Conservation (phyloP, 2,329 filamentous ascomycete species). For the Hypoxylon sp. region DNA sequence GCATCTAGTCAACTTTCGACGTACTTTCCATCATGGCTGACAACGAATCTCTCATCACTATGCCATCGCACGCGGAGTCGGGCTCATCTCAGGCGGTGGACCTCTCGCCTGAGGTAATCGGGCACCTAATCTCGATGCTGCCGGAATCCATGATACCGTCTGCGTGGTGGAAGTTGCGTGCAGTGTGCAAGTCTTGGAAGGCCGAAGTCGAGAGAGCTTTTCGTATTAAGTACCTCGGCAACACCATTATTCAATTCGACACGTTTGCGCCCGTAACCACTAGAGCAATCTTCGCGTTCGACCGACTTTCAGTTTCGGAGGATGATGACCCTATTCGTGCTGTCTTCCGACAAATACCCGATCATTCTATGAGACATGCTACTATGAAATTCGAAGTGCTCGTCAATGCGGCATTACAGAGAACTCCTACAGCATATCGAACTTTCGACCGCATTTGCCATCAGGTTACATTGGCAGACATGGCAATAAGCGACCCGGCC, state of each 20-base stretch:
- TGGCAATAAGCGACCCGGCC: constrained; percentile 1
- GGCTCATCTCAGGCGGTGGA: too few relatives aligned
- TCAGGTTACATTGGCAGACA: not conserved
- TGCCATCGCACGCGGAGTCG: not conserved
- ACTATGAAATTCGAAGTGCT: too few relatives aligned
- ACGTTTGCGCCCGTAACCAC: too few relatives aligned
- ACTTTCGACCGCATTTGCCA: not conserved
- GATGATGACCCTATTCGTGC: not conserved
- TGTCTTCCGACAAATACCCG: too few relatives aligned
- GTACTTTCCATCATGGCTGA: not conserved
- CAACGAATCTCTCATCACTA: not conserved
- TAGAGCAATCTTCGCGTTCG: not conserved
- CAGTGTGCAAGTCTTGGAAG: constrained; percentile 7
- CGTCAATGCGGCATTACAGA: not conserved
- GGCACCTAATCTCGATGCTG: not conserved
- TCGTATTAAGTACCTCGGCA: not conserved
- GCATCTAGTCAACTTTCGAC: too few relatives aligned
- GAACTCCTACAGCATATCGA: not conserved
- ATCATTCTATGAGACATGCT: too few relatives aligned
- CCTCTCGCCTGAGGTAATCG: not conserved
- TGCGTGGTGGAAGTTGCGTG: constrained; percentile 5
- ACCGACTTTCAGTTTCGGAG: constrained; percentile 4
- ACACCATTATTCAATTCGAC: not conserved
- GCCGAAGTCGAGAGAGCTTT: constrained; percentile 7
- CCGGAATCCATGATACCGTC: constrained; percentile 4